Base-by-base conservation (phyloP, 1,284 basidiomycete genomes). In the Microbotryum silenes-acaulis region DNA sequence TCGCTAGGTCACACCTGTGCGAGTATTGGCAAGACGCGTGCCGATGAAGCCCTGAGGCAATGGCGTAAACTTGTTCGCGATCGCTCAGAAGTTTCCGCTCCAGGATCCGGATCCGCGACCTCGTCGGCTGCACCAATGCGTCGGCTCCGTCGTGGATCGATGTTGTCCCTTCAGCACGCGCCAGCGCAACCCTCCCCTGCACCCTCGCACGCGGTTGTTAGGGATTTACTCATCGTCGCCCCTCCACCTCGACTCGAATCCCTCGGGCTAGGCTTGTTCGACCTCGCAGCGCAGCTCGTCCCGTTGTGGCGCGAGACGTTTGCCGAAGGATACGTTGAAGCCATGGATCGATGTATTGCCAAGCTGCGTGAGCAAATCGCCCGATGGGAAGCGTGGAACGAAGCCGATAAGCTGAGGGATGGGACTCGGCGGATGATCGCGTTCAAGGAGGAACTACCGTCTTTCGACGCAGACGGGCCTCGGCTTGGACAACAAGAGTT, bases 371-470 rank as follows among this genome's bases (percentile, higher is more conserved):
- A 63, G 1, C 52, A 44, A 3, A 3, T 57, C 0, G 60, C 64
- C 8, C 45, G 61, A 10, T 69, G 64, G 64, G 62, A 61, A 9
- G 6, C 51, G 31, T 69, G 67, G 67, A 23, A n/a, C 12, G 6
- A 48, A 29, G 37, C 23, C 14, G 64, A 61, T n/a, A 59, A 63
- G 49, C 25, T 64, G 2, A 31, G 10, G 10, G 63, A 54, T 6
- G 60, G 57, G n/a, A 59, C 56, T 20, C 7, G 60, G 23, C 20
- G 64, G 21, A 45, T 67, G 23, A 59, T 56, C 48, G 55, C 53
- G 14, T 63, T 66, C 27, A 25, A 29, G 10, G 65, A 64, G 31
- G 21, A 12, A 50, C 20, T 12, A 14, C 21, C 27, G 21, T 23
- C 2, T 2, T 50, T 20, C 12, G 27, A 50, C 18, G 48, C 12